Conservation (phyloP, 164 flowering plant species). For the Macadamia tetraphylla region DNA sequence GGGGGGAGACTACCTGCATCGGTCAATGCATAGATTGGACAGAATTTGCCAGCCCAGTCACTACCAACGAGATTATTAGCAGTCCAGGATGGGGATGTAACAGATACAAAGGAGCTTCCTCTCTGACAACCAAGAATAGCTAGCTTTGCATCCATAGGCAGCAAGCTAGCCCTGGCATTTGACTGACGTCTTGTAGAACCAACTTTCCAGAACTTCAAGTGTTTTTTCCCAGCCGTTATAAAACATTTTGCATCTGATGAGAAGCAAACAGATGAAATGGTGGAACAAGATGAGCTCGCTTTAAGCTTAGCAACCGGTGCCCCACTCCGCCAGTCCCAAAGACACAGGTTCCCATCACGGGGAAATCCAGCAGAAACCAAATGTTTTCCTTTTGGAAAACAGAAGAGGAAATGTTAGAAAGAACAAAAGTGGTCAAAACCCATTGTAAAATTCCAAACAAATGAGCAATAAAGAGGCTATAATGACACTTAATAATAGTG, state of each 20-base stretch:
- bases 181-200: conserved; percentile 32
- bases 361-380: conserved; percentile 60
- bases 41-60: conserved; percentile 18
- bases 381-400: conserved; percentile 44
- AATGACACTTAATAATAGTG: neutral
- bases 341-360: conserved; percentile 53
- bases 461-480: neutral
- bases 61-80: conserved; percentile 12
- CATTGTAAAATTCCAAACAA: neutral
- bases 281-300: conserved; percentile 45
- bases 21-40: conserved; percentile 54
- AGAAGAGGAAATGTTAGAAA: neutral
- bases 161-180: conserved; percentile 23
- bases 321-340: conserved; percentile 64
- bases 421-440: neutral
- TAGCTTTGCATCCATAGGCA: conserved; percentile 41
- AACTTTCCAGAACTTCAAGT: conserved; percentile 57
- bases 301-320: conserved; percentile 44
- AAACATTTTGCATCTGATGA: conserved; percentile 51
- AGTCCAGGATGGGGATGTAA: conserved; percentile 27
- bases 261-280: conserved; percentile 47
- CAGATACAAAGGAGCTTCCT: conserved; percentile 51
- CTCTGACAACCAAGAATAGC: conserved; percentile 42
- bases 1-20: conserved; percentile 38
- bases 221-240: conserved; percentile 63